Percentiles rank a stretch among this genome's conserved stretches.
Evolutionary conservation across 306 rosid genomes (phyloP).

Genomic region (Vigna reflexopilosa): DNA sequence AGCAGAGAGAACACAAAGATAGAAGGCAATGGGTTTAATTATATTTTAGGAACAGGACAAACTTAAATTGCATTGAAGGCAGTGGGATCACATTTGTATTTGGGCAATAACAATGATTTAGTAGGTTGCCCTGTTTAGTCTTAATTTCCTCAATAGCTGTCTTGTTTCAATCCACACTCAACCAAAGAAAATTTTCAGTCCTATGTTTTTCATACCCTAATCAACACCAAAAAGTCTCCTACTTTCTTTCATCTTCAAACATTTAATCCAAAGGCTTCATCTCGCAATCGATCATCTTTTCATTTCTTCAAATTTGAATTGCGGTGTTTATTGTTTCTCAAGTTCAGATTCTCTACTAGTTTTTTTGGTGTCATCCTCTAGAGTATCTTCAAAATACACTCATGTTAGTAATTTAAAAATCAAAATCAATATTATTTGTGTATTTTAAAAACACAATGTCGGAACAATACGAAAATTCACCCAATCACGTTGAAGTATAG

Average conservation of each 20-base stretch:
- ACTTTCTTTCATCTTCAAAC: not conserved
- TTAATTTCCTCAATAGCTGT: slow-evolving; percentile 18
- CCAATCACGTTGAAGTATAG: too few relatives aligned
- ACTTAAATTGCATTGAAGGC: slow-evolving; percentile 59
- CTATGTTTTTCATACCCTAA: not conserved
- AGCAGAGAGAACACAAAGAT: slow-evolving; percentile 6
- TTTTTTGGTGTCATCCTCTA: too few relatives aligned
- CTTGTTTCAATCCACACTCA: slow-evolving; percentile 16
- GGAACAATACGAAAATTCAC: too few relatives aligned
- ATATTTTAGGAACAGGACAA: slow-evolving; percentile 50
- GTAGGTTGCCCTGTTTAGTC: slow-evolving; percentile 4
- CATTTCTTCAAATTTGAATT: too few relatives aligned
- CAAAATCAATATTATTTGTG: too few relatives aligned
- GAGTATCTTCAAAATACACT: too few relatives aligned
- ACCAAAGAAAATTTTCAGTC: slow-evolving; percentile 7
- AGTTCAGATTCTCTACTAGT: too few relatives aligned
- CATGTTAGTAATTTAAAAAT: too few relatives aligned
- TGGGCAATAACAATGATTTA: slow-evolving; percentile 51
- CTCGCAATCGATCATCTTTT: too few relatives aligned
- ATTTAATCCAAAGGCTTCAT: too few relatives aligned
- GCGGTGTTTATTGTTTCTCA: too few relatives aligned
- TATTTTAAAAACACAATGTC: too few relatives aligned
- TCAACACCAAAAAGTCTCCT: not conserved
- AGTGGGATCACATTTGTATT: slow-evolving; percentile 62
- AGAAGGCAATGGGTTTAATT: slow-evolving; percentile 24